Conservation (phyloP, 176 grass and related monocot genomes). For the Carex parvula region DNA sequence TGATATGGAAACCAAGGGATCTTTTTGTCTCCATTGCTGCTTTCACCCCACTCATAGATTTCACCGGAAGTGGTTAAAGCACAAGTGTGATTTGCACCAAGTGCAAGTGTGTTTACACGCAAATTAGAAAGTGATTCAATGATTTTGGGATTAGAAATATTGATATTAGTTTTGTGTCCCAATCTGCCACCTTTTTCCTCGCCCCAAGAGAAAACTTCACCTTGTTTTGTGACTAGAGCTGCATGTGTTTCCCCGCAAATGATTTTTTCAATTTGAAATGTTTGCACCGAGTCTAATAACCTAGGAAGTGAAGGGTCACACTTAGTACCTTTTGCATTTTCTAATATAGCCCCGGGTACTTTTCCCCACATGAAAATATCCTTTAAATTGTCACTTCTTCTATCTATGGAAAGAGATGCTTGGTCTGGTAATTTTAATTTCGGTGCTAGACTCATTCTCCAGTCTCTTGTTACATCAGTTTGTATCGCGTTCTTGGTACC, state of each 20-base stretch:
- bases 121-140: constrained; percentile 56
- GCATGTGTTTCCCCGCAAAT: constrained; percentile 74
- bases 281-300: constrained; percentile 59
- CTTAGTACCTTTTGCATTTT: constrained; percentile 35
- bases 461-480: constrained; percentile 35
- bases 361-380: constrained; percentile 92
- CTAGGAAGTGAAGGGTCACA: constrained; percentile 59
- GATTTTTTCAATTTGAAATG: constrained; percentile 63
- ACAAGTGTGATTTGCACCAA: constrained; percentile 72
- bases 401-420: constrained; percentile 34
- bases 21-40: constrained; percentile 33
- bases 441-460: constrained; percentile 36
- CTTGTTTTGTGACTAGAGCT: constrained; percentile 85
- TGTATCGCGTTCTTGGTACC: constrained; percentile 37
- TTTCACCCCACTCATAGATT: constrained; percentile 81
- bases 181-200: constrained; percentile 64
- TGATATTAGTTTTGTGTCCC: constrained; percentile 57
- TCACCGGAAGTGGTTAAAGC: constrained; percentile 69
- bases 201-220: constrained; percentile 93
- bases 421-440: constrained; percentile 54
- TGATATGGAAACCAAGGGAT: constrained; percentile 71
- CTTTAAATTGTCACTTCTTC: constrained; percentile 48
- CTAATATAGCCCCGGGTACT: constrained; percentile 40
- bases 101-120: constrained; percentile 64
- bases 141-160: constrained; percentile 46